phyloP scores from a whole-genome alignment of 2,329 filamentous ascomycete genomes.

The Cadophora gregata region DNA sequence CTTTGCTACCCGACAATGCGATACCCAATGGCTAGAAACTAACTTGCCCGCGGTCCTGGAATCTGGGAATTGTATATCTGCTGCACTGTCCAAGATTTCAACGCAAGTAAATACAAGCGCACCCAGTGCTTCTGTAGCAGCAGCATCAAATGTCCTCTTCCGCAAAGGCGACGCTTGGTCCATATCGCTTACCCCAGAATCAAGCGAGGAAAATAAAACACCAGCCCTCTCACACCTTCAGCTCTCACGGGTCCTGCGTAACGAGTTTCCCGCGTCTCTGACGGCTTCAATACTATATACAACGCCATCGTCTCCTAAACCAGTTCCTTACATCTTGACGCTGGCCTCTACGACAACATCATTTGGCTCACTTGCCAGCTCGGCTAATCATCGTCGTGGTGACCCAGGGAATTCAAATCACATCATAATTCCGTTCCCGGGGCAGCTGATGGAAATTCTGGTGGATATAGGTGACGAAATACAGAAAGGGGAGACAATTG shows the following conservation, averaged over 20 bases:
- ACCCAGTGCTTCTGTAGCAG: conserved; percentile 28
- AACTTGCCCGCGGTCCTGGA: conserved; percentile 48
- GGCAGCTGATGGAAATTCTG: conserved; percentile 63
- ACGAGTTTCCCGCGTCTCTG: conserved; percentile 63
- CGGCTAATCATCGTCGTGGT: conserved; percentile 54
- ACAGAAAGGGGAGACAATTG: conserved; percentile 57
- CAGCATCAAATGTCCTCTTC: conserved; percentile 53
- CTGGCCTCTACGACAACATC: conserved; percentile 49
- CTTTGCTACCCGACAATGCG: conserved; percentile 54
- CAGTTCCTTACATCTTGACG: conserved; percentile 51
- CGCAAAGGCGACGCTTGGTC: conserved; percentile 65
- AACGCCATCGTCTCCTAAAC: conserved; percentile 53
- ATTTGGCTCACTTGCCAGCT: conserved; percentile 57
- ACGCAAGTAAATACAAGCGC: conserved; percentile 34
- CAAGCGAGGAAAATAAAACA: conserved; percentile 28
- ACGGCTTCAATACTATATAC: conserved; percentile 55
- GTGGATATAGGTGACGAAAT: conserved; percentile 59
- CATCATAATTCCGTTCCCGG: conserved; percentile 61
- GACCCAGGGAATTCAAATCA: conserved; percentile 57
- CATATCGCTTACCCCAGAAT: conserved; percentile 51
- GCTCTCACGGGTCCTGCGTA: conserved; percentile 59
- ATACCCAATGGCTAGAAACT: conserved; percentile 63
- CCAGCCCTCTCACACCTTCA: conserved; percentile 55
- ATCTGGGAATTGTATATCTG: conserved; percentile 43
- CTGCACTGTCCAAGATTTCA: conserved; percentile 45